These are phyloP conservation scores for Protomyces inouyei DNA, from an alignment of 1,139 yeast genomes.

Conservation along the genomic window DNA sequence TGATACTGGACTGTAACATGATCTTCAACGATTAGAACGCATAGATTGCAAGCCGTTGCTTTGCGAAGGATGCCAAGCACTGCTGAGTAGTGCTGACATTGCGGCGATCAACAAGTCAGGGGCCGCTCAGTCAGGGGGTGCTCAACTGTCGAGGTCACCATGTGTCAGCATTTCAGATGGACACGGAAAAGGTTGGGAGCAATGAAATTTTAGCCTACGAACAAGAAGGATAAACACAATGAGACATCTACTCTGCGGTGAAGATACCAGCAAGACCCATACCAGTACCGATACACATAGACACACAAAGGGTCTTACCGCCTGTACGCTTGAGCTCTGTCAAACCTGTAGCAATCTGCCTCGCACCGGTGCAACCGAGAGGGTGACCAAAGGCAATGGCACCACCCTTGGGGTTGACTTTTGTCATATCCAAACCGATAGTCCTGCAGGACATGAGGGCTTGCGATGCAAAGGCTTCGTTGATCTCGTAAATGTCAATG, in stretches of 20 bases:
- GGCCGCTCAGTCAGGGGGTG: too few relatives aligned
- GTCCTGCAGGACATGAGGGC: slow-evolving; percentile 69
- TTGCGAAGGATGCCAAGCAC: too few relatives aligned
- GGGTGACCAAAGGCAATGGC: slow-evolving; percentile 97
- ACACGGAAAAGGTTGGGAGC: too few relatives aligned
- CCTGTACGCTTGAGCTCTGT: slow-evolving; percentile 61
- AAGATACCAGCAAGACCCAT: slow-evolving; percentile 53
- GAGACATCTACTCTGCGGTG: not conserved
- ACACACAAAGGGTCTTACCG: slow-evolving; percentile 82
- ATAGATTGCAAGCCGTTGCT: too few relatives aligned
- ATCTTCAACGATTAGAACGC: too few relatives aligned
- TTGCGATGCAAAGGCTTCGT: slow-evolving; percentile 98
- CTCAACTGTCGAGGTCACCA: too few relatives aligned
- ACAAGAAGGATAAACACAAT: too few relatives aligned
- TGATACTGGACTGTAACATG: too few relatives aligned
- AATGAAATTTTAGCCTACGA: too few relatives aligned
- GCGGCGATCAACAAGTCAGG: too few relatives aligned
- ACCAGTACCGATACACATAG: slow-evolving; percentile 98
- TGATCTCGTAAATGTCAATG: slow-evolving; percentile 73
- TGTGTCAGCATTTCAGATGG: too few relatives aligned
- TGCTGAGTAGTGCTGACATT: too few relatives aligned
- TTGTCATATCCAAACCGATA: slow-evolving; percentile 60
- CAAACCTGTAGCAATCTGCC: slow-evolving; percentile 84
- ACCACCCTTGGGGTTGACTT: slow-evolving; percentile 90
- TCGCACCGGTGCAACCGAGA: slow-evolving; percentile 90